Conservation (phyloP, 331 rosid species). For the Telfairia occidentalis region DNA sequence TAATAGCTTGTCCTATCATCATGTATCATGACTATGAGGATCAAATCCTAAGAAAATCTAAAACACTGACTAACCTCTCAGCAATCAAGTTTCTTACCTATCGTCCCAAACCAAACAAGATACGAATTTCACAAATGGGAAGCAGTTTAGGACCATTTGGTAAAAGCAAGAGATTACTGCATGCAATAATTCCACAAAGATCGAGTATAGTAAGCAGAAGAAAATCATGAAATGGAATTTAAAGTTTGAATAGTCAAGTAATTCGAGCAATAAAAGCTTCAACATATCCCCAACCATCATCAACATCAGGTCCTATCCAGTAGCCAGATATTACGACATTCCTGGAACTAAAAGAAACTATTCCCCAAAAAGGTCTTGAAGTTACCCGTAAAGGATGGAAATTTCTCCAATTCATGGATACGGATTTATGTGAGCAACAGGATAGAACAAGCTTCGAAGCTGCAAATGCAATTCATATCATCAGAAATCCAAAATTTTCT, state of each 20-base stretch:
- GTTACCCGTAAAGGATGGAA: conserved; percentile 19
- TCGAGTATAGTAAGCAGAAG: not conserved
- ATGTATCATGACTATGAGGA: not conserved
- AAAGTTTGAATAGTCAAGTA: conserved; percentile 23
- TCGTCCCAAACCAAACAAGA: not conserved
- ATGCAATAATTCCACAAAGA: not conserved
- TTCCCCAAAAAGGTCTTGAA: conserved; percentile 21
- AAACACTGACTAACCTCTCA: not conserved
- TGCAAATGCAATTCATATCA: conserved; percentile 37
- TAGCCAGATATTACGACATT: conserved; percentile 49
- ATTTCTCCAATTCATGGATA: conserved; percentile 18
- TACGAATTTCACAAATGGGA: not conserved
- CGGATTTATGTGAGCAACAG: conserved; percentile 19
- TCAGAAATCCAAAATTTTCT: conserved; percentile 9
- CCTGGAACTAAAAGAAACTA: conserved; percentile 16
- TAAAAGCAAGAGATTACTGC: not conserved
- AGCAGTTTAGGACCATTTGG: not conserved
- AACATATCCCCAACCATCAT: conserved; percentile 86
- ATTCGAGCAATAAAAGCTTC: conserved; percentile 59
- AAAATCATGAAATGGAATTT: not conserved
- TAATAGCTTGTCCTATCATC: not conserved
- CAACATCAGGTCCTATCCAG: conserved; percentile 92
- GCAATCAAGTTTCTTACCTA: not conserved
- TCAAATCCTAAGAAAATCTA: conserved; percentile 8
- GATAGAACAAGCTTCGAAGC: conserved; percentile 29